A percentile compares a stretch with the other conserved stretches of the same genome.
Conservation (phyloP, 2,329 filamentous ascomycete species). For the Penicillium sp. region DNA sequence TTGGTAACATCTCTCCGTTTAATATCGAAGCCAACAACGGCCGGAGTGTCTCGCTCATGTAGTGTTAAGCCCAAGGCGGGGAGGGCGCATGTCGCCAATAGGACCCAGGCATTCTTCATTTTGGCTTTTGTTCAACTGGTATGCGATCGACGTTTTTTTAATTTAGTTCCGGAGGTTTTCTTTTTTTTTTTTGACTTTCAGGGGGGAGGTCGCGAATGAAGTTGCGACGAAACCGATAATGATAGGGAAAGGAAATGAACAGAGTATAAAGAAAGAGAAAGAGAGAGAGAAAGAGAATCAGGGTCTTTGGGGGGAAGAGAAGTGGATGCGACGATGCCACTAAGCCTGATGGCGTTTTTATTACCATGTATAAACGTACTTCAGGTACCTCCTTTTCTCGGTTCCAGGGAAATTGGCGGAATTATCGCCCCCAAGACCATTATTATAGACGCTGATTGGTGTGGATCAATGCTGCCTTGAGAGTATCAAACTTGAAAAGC, state of each 20-base stretch:
- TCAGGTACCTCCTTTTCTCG: background rate
- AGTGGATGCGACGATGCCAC: background rate
- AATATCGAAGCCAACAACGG: constrained; percentile 53
- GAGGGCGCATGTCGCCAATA: constrained; percentile 15
- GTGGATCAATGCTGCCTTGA: background rate
- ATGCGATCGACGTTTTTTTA: background rate
- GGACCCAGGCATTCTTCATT: constrained; percentile 20
- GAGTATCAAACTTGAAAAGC: background rate
- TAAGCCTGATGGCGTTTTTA: background rate
- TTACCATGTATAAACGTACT: background rate
- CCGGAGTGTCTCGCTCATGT: constrained; percentile 38
- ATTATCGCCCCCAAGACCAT: background rate
- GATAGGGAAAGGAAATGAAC: background rate
- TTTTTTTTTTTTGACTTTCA: background rate
- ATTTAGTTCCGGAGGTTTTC: background rate
- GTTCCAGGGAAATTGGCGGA: background rate
- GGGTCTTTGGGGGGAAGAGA: background rate
- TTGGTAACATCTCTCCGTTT: constrained; percentile 49
- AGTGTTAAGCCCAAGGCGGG: constrained; percentile 27
- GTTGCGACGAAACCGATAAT: background rate
- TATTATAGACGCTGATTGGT: background rate
- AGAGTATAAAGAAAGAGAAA: background rate
- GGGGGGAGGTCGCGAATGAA: background rate
- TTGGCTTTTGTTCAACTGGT: background rate
- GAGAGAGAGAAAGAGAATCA: background rate